These are phyloP conservation scores for Closterium sp. DNA, from an alignment of 139 green algal genomes.

Conservation along the genomic window DNA sequence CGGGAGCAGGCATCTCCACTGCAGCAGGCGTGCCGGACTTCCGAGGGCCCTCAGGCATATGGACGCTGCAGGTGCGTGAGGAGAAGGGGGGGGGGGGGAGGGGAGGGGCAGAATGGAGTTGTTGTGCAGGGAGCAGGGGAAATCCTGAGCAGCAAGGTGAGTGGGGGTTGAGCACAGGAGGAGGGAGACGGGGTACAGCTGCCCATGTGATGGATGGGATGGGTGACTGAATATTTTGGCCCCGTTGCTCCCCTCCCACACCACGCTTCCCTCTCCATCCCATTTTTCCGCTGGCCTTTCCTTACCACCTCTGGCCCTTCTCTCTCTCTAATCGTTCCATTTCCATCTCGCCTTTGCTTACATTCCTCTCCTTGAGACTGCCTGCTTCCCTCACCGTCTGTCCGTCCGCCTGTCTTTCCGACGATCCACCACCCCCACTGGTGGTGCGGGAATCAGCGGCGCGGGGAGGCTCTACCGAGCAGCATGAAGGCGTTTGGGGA, in stretches of 20 bases:
- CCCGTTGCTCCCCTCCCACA: background rate
- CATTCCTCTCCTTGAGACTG: background rate
- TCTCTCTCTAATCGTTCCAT: background rate
- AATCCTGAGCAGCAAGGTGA: too few species aligned
- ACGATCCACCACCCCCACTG: too few species aligned
- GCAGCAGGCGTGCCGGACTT: conserved; percentile 89
- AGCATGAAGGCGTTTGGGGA: conserved; percentile 70
- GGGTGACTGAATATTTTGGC: too few species aligned
- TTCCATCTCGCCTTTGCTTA: background rate
- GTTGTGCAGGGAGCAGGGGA: too few species aligned
- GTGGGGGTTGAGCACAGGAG: too few species aligned
- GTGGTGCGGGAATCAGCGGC: background rate
- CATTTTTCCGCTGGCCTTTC: too few species aligned
- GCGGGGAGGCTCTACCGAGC: conserved; percentile 59
- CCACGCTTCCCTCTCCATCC: background rate
- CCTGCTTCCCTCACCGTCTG: background rate
- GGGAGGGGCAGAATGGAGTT: background rate
- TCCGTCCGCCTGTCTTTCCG: too few species aligned
- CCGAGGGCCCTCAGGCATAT: conserved; percentile 85
- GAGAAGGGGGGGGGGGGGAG: background rate
- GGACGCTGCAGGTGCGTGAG: conserved; percentile 68
- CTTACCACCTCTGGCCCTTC: background rate
- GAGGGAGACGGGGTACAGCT: too few species aligned
- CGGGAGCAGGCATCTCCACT: conserved; percentile 90
- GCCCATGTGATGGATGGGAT: too few species aligned